phyloP scores from a whole-genome alignment of 306 rosid genomes.

The Prosopis cineraria region DNA sequence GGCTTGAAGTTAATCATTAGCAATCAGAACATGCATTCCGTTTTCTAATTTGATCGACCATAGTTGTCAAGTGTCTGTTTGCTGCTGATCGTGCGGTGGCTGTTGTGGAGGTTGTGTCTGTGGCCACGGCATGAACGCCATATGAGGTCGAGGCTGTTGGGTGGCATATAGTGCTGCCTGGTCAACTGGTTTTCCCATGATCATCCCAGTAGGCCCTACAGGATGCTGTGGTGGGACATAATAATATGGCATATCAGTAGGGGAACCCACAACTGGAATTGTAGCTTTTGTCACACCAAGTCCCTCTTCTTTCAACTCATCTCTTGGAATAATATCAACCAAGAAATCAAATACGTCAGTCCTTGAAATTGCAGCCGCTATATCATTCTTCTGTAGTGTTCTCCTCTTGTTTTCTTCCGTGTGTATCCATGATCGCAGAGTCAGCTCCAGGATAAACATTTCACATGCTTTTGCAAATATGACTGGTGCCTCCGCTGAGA shows the following conservation, averaged over 20 bases:
- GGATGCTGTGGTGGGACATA: constrained; percentile 68
- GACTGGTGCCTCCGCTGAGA: constrained; percentile 82
- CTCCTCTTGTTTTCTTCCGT: constrained; percentile 83
- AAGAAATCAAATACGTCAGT: constrained; percentile 77
- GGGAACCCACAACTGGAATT: constrained; percentile 64
- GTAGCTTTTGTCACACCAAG: constrained; percentile 70
- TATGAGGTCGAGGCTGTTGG: constrained; percentile 64
- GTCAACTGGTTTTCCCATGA: constrained; percentile 82
- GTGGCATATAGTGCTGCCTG: constrained; percentile 53
- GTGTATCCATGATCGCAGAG: constrained; percentile 85
- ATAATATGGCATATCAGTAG: constrained; percentile 70
- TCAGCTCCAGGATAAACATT: constrained; percentile 78
- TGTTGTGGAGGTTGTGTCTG: constrained; percentile 58
- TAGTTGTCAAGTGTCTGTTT: constrained; percentile 52
- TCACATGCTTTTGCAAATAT: constrained; percentile 86
- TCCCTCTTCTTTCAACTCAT: constrained; percentile 82
- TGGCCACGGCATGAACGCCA: constrained; percentile 83
- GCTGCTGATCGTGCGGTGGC: constrained; percentile 51
- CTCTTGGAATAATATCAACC: constrained; percentile 82
- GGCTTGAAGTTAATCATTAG: constrained; percentile 28
- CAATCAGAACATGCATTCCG: constrained; percentile 30
- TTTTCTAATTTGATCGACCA: constrained; percentile 10
- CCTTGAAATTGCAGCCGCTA: constrained; percentile 78
- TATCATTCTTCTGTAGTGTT: constrained; percentile 79
- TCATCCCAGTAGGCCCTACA: constrained; percentile 66